Base-by-base conservation (phyloP, 106 monocot species). In the Amphibolis antarctica region DNA sequence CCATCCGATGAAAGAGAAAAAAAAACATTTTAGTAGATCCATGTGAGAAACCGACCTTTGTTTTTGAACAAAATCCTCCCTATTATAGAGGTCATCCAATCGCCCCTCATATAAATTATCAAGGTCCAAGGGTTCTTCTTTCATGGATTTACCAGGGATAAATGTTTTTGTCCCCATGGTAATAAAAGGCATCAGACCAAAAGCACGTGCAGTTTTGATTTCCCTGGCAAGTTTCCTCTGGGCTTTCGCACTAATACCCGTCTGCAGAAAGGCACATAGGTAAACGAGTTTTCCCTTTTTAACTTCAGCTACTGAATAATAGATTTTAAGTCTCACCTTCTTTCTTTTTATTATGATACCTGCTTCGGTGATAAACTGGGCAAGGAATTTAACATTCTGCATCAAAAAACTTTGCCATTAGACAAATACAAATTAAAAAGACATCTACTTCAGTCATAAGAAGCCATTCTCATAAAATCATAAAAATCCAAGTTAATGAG, bases 311-410 rank as follows among this genome's bases (percentile, higher is more conserved):
- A 36, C 36, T 7, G 36, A 28, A 59, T 22, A 58, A 58, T 26
- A n/a, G 20, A 62, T 19, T 3, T 44, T 29, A 22, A n/a, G 25
- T 44, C 3, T 50, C 19, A 66, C 88, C 80, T 88, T 81, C 48
- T 74, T 82, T 64, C 88, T 84, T 55, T 88, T 88, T 42, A 84
- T 84, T 19, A 88, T 88, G 46, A 88, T 84, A 22, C 88, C 88
- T 13, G 84, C 81, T 69, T 88, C 88, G 5, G 88, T 88, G 30
- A 88, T 44, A 44, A 88, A 88, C 25, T 88, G 79, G 5, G 88
- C 48, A 20, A 88, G 79, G 62, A 88, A 88, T 48, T 84, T 70
- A 25, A 84, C 82, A 70, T 88, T 88, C 88, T 84, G 81, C 53
- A 71, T 63, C 24, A 63, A 63, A 23, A 9, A 56, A 24, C 14